Evolutionary conservation across 129 eudicot species (phyloP), one percentile per base, ranked within the genome.

Genomic region (Saposhnikovia divaricata): DNA sequence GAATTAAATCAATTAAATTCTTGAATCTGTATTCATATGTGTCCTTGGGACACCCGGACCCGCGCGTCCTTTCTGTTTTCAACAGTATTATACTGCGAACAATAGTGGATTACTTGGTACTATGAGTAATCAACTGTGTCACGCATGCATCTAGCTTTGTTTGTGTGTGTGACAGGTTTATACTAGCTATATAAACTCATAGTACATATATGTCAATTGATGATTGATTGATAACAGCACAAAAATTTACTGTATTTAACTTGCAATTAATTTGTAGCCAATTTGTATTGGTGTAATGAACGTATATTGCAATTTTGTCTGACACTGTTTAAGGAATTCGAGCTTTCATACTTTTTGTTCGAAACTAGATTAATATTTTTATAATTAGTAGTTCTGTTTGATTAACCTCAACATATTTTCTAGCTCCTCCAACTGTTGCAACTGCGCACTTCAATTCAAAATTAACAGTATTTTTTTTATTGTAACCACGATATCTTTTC

Each of bases 41-140:
- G n/a, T 19, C 63, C 63, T 19, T 45, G 48, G 15, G 3, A 8
- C 45, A 42, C 45, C 45, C 45, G 4, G 55, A 19, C 19, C 19
- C 57, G 16, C n/a, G n/a, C n/a, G n/a, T 50, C 57, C 34, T 9
- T 61, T 61, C 69, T 61, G 69, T 61, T 61, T n/a, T 61, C 69
- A 61, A 61, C 69, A 61, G 69, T 61, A n/a, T 57, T 57, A 57
- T 61, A 84, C 85, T 84, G 70, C 10, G 16, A 61, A 25, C 34
- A 61, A 61, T 61, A n/a, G 69, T 61, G 69, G 69, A 61, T 61
- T 61, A 61, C 69, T 61, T 61, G 69, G 37, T 61, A 61, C 69
- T 25, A 34, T 25, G 25, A 61, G 69, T 61, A n/a, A n/a, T 61
- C 15, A 25, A 61, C 69, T 61, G 69, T 25, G 69, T 61, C 69